phyloP scores from a whole-genome alignment of 163 green algal genomes.

The Coccomyxa subellipsoidea region DNA sequence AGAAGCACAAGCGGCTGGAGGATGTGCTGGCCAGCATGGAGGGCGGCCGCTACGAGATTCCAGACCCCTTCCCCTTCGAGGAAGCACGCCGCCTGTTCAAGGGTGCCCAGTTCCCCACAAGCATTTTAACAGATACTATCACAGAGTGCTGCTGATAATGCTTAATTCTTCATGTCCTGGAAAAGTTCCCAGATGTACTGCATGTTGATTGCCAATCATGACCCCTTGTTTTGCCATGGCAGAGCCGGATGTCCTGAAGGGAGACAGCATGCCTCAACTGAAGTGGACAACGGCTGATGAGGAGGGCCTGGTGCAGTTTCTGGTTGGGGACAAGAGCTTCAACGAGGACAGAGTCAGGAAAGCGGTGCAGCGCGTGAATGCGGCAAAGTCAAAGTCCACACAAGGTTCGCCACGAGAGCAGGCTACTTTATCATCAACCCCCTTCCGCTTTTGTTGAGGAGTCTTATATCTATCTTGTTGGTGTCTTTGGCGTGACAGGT shows the following conservation, averaged over 20 bases:
- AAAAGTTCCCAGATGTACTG: neutral
- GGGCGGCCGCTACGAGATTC: constrained; percentile 65
- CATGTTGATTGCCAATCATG: neutral
- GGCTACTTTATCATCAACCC: too few species aligned
- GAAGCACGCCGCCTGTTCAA: constrained; percentile 86
- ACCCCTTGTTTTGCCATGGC: neutral
- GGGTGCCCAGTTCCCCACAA: constrained; percentile 13
- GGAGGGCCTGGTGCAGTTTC: constrained; percentile 74
- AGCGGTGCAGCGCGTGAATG: constrained; percentile 61
- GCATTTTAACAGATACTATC: too few species aligned
- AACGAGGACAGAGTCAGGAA: constrained; percentile 80
- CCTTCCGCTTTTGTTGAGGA: too few species aligned
- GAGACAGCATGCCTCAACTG: constrained; percentile 64
- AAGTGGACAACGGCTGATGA: constrained; percentile 86
- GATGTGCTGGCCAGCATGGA: constrained; percentile 65
- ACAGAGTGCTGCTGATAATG: too few species aligned
- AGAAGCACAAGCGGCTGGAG: constrained; percentile 60
- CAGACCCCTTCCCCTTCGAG: constrained; percentile 75
- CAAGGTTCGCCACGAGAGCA: constrained; percentile 51
- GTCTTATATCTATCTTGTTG: too few species aligned
- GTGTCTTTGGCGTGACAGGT: too few species aligned
- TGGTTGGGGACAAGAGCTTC: constrained; percentile 83
- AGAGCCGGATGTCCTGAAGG: constrained; percentile 74
- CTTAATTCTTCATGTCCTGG: too few species aligned
- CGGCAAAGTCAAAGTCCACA: constrained; percentile 68